phyloP scores from a whole-genome alignment of 495 filamentous ascomycete genomes.

The Hapsidospora chrysogenum region DNA sequence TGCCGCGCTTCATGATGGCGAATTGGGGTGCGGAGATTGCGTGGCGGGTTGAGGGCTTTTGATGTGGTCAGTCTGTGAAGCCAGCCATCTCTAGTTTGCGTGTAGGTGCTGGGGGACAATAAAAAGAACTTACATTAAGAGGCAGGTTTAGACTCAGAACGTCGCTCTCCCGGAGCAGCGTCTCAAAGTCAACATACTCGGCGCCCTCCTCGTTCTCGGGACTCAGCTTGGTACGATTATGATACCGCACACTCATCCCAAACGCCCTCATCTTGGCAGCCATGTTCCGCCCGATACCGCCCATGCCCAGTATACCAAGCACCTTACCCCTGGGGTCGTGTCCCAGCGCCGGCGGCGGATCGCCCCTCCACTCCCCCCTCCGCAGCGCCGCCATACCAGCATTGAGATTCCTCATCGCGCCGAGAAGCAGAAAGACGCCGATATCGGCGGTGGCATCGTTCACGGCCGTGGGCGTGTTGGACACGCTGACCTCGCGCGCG shows the following conservation, averaged over 20 bases:
- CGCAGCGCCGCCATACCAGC: constrained; percentile 43
- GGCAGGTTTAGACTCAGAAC: constrained; percentile 64
- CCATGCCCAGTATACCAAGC: constrained; percentile 76
- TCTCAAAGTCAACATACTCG: constrained; percentile 52
- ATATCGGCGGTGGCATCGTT: constrained; percentile 70
- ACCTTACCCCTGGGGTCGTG: constrained; percentile 56
- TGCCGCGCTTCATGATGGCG: constrained; percentile 50
- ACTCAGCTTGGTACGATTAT: constrained; percentile 38
- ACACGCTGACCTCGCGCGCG: constrained; percentile 45
- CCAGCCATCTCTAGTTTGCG: constrained; percentile 1
- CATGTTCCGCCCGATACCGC: constrained; percentile 55
- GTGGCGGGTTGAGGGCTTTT: constrained; percentile 44
- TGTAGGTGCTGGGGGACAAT: background rate
- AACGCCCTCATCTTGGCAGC: constrained; percentile 35
- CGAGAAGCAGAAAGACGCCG: constrained; percentile 62
- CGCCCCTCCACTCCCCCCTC: constrained; percentile 44
- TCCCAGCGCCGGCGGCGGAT: constrained; percentile 22
- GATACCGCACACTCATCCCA: constrained; percentile 52
- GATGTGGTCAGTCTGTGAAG: too few relatives aligned
- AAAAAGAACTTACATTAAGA: constrained; percentile 39
- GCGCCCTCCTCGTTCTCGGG: constrained; percentile 39
- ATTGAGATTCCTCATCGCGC: constrained; percentile 57
- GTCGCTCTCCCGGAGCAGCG: constrained; percentile 47
- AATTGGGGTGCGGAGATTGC: constrained; percentile 48
- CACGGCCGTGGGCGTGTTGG: constrained; percentile 66